Percentiles rank a stretch among this genome's conserved stretches.
Conservation (phyloP, 805 yeast species). For the Alloascoidea africana region DNA sequence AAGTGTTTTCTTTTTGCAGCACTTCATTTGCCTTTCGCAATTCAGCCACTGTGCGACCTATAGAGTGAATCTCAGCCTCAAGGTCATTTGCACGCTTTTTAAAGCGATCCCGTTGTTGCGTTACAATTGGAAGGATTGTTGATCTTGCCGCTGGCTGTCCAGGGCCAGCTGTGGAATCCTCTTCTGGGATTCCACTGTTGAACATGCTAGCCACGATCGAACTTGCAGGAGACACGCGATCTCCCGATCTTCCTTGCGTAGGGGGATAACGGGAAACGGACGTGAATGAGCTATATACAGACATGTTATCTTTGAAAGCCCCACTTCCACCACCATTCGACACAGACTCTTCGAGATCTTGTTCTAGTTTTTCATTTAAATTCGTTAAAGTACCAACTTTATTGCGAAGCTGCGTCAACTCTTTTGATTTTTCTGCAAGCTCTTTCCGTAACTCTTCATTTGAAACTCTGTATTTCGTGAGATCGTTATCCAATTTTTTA, state of each 20-base stretch:
- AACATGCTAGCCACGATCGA: conserved; percentile 14
- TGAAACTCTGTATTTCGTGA: conserved; percentile 49
- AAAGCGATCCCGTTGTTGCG: conserved; percentile 91
- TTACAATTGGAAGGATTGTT: conserved; percentile 62
- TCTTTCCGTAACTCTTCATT: conserved; percentile 29
- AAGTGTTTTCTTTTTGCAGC: conserved; percentile 61
- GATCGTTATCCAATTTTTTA: conserved; percentile 54
- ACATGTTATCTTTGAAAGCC: neutral
- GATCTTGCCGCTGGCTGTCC: conserved; percentile 5
- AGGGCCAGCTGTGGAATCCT: conserved; percentile 7
- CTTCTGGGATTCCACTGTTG: conserved; percentile 8
- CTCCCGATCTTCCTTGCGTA: conserved; percentile 6
- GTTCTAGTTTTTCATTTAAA: conserved; percentile 51
- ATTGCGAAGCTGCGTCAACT: conserved; percentile 25
- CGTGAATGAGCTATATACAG: conserved; percentile 9
- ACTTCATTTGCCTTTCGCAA: conserved; percentile 47
- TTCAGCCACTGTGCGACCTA: conserved; percentile 35
- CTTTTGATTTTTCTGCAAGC: conserved; percentile 25
- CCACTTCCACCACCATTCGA: neutral
- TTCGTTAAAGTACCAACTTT: neutral
- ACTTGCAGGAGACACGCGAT: conserved; percentile 25
- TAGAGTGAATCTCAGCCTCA: conserved; percentile 64
- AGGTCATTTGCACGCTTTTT: conserved; percentile 69
- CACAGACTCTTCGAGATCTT: conserved; percentile 31
- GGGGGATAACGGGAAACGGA: conserved; percentile 5